These are phyloP conservation scores for Eucalyptus curtisii DNA, from an alignment of 345 rosid species.

Conservation along the genomic window DNA sequence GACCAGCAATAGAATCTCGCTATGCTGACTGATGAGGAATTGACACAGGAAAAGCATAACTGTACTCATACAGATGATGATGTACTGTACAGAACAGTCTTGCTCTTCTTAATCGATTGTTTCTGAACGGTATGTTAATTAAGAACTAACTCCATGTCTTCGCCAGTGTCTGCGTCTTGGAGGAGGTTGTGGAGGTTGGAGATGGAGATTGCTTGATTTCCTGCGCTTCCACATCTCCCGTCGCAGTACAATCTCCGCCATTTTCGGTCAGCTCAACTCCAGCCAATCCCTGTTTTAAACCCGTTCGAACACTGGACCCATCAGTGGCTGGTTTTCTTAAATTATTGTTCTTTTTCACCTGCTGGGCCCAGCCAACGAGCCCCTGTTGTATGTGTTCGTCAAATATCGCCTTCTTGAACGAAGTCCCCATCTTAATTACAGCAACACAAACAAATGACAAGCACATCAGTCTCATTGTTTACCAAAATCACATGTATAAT, in stretches of 20 bases:
- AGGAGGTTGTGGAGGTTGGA: neutral
- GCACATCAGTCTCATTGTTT: neutral
- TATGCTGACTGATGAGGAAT: neutral
- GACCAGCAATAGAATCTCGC: neutral
- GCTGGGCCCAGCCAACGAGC: slow-evolving; percentile 60
- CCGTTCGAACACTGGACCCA: slow-evolving; percentile 4
- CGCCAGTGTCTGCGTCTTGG: neutral
- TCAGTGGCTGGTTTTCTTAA: slow-evolving; percentile 9
- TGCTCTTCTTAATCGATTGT: neutral
- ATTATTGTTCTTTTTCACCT: slow-evolving; percentile 36
- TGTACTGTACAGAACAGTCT: neutral
- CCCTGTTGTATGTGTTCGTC: slow-evolving; percentile 57
- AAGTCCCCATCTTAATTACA: slow-evolving; percentile 71
- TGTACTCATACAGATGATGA: neutral
- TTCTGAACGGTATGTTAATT: neutral
- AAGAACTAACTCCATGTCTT: neutral
- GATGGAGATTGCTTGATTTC: neutral
- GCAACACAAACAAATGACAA: neutral
- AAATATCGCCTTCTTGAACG: slow-evolving; percentile 60
- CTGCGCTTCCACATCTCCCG: neutral
- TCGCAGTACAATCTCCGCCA: neutral
- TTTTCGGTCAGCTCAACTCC: slow-evolving; percentile 3
- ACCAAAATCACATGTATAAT: neutral
- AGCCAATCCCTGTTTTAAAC: neutral
- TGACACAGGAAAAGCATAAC: neutral